Evolutionary conservation across 108 stramenopile genomes (phyloP).

Genomic region (Bacterosira constricta): DNA sequence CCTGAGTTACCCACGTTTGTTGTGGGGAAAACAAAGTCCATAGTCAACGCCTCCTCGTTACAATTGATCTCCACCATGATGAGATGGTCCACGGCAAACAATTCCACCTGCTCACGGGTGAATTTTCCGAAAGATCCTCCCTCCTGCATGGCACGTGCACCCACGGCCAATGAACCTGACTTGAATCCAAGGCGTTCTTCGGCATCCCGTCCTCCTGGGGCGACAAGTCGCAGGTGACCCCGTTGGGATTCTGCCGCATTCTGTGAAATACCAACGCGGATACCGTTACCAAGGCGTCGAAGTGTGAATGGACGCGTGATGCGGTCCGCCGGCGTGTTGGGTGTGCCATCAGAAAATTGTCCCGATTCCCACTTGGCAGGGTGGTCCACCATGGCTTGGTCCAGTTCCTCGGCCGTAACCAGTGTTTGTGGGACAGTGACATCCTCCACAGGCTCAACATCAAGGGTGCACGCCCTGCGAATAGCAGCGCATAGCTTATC

Average conservation of each 20-base stretch:
- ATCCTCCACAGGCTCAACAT: conserved; percentile 86
- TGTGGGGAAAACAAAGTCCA: conserved; percentile 96
- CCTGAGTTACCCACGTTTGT: conserved; percentile 90
- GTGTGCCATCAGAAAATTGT: conserved; percentile 86
- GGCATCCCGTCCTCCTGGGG: conserved; percentile 93
- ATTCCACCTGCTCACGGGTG: conserved; percentile 97
- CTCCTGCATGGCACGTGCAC: conserved; percentile 98
- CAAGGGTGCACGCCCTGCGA: conserved; percentile 76
- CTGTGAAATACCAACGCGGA: conserved; percentile 80
- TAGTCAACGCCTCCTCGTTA: conserved; percentile 89
- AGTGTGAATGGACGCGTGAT: conserved; percentile 88
- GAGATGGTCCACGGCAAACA: conserved; percentile 97
- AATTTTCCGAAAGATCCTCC: conserved; percentile 95
- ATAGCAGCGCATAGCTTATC: conserved; percentile 72
- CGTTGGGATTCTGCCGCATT: conserved; percentile 89
- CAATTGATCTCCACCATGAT: conserved; percentile 98
- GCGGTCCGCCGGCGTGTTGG: conserved; percentile 82
- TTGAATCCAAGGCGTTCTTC: conserved; percentile 84
- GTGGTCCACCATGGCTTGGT: conserved; percentile 58
- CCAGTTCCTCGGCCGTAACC: conserved; percentile 72
- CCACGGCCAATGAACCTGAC: conserved; percentile 85
- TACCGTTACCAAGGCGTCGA: conserved; percentile 83
- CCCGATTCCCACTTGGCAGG: conserved; percentile 80
- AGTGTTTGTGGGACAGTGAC: conserved; percentile 86
- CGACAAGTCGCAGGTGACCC: conserved; percentile 88